Evolutionary conservation across 345 rosid genomes (phyloP).

Genomic region (Conringia planisiliqua): DNA sequence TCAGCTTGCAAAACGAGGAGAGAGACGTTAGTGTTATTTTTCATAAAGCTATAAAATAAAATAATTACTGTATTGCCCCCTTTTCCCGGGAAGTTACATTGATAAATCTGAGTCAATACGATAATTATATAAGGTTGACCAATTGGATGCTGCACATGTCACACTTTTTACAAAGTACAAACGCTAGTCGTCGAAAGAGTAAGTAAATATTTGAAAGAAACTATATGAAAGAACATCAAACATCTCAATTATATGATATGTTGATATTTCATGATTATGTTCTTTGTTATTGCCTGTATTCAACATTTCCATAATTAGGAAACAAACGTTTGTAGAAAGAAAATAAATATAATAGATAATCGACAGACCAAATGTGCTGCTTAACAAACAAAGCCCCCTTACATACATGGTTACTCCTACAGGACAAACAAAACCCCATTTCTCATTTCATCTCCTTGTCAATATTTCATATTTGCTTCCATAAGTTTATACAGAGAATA

Average conservation of each 20-base stretch:
- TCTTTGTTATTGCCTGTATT: slow-evolving; percentile 18
- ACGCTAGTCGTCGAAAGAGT: slow-evolving; percentile 43
- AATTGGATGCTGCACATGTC: slow-evolving; percentile 31
- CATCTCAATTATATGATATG: slow-evolving; percentile 23
- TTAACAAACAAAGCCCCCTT: neutral
- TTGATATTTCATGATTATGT: slow-evolving; percentile 4
- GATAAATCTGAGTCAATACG: slow-evolving; percentile 17
- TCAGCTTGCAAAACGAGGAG: slow-evolving; percentile 17
- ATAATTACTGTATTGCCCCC: neutral
- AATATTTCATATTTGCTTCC: neutral
- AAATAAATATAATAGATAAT: neutral
- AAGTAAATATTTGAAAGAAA: slow-evolving; percentile 39
- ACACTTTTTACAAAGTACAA: slow-evolving; percentile 36
- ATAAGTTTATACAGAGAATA: neutral
- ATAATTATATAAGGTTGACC: slow-evolving; percentile 31
- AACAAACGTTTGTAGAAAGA: neutral
- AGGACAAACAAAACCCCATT: neutral
- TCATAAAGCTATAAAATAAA: neutral
- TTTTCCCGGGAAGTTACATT: neutral
- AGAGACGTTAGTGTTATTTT: slow-evolving; percentile 26
- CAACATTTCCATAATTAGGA: slow-evolving; percentile 17
- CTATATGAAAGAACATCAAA: neutral
- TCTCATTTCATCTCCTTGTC: neutral
- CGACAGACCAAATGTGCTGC: neutral
- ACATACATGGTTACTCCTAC: neutral